These are phyloP conservation scores for Tylopilus subfusipes DNA, from an alignment of 768 basidiomycete species.

Conservation along the genomic window DNA sequence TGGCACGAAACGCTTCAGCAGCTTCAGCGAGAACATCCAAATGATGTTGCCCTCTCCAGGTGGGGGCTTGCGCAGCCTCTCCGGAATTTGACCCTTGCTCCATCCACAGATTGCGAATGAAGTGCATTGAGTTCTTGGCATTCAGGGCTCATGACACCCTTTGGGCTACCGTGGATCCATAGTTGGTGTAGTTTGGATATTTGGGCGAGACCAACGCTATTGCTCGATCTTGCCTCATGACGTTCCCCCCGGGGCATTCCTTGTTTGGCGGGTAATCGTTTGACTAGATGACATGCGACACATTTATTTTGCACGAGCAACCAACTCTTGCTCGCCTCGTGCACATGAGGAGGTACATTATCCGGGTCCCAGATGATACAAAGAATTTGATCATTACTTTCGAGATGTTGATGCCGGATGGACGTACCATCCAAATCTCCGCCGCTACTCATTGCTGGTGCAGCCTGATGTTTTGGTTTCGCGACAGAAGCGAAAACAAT, in stretches of 20 bases:
- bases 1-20: constrained; percentile 42
- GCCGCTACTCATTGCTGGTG: constrained; percentile 69
- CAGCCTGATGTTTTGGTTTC: constrained; percentile 53
- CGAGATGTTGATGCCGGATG: background rate
- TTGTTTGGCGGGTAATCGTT: constrained; percentile 67
- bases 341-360: constrained; percentile 51
- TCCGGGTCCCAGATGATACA: constrained; percentile 69
- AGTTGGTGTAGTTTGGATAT: constrained; percentile 55
- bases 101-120: constrained; percentile 68
- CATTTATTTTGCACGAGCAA: background rate
- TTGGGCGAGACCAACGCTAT: constrained; percentile 54
- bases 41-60: constrained; percentile 42
- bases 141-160: constrained; percentile 58
- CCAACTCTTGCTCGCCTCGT: constrained; percentile 40
- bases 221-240: constrained; percentile 47
- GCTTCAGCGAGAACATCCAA: constrained; percentile 49
- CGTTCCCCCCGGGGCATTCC: constrained; percentile 43
- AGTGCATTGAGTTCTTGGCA: constrained; percentile 71
- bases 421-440: constrained; percentile 56
- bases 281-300: constrained; percentile 36
- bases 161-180: constrained; percentile 53
- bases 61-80: constrained; percentile 45
- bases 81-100: constrained; percentile 43
- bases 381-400: constrained; percentile 45
- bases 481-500: constrained; percentile 63